Evolutionary conservation across 2,329 filamentous ascomycete genomes (phyloP).

Genomic region (Penicillium sp.): DNA sequence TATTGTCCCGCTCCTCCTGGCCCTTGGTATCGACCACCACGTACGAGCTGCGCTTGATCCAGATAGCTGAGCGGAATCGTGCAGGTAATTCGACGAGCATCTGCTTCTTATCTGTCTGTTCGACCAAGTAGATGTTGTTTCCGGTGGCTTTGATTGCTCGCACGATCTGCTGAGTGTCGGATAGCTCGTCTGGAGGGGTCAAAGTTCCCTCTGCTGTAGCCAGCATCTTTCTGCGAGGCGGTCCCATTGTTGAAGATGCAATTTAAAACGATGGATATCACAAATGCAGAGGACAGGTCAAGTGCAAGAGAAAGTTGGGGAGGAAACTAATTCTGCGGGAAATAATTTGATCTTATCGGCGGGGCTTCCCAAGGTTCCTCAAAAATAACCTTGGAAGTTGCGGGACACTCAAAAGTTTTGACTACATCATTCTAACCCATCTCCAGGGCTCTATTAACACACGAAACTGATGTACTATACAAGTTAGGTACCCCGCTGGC

Average conservation of each 20-base stretch:
- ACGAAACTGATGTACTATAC: too few relatives aligned
- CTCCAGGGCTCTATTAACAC: too few relatives aligned
- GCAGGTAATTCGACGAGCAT: constrained; percentile 73
- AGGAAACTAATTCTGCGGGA: constrained; percentile 1
- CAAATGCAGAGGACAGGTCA: too few relatives aligned
- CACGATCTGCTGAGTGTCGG: constrained; percentile 55
- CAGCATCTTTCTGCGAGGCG: constrained; percentile 66
- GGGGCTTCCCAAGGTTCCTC: constrained; percentile 10
- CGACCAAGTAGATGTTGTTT: constrained; percentile 78
- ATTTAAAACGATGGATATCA: neutral
- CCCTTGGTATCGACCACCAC: constrained; percentile 68
- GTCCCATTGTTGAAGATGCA: constrained; percentile 48
- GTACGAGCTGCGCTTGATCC: constrained; percentile 81
- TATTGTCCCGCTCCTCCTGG: constrained; percentile 60
- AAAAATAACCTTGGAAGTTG: too few relatives aligned
- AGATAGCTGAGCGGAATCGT: constrained; percentile 82
- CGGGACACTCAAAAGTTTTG: too few relatives aligned
- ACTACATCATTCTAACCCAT: too few relatives aligned
- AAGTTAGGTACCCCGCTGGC: too few relatives aligned
- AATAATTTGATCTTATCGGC: constrained; percentile 17
- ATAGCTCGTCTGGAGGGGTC: constrained; percentile 49
- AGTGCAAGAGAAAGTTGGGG: neutral
- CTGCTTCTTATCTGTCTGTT: constrained; percentile 57
- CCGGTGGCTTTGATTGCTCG: constrained; percentile 73
- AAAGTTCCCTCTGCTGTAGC: constrained; percentile 67